Conservation (phyloP, 768 basidiomycete species). For the Rhodocollybia butyracea region DNA sequence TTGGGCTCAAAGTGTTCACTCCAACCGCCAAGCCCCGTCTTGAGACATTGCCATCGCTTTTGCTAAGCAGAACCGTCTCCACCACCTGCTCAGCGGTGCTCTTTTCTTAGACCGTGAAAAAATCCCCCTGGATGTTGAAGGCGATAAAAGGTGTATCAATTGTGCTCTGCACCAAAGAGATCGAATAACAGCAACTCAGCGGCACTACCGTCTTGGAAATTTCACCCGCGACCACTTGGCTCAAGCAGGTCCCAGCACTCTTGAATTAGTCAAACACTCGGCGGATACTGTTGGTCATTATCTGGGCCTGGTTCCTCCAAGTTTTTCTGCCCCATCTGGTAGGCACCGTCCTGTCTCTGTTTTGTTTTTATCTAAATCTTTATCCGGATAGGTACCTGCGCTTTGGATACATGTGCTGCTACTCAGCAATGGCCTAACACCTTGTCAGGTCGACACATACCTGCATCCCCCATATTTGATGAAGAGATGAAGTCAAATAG, state of each 20-base stretch:
- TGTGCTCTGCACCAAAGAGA: neutral
- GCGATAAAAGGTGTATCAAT: too few species aligned
- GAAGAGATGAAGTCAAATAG: neutral
- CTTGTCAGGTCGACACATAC: neutral
- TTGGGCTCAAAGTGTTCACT: slow-evolving; percentile 14
- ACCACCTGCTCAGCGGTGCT: neutral
- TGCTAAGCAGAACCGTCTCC: neutral
- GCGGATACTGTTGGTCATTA: neutral
- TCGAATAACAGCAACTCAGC: neutral
- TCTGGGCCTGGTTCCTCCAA: too few species aligned
- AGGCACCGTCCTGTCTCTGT: neutral
- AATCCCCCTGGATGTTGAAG: too few species aligned
- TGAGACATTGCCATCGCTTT: slow-evolving; percentile 19
- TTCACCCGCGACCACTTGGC: neutral
- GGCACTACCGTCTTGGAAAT: neutral
- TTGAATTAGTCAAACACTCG: neutral
- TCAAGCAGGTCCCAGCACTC: neutral
- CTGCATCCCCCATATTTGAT: neutral
- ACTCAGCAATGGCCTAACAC: neutral
- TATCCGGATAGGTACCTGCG: neutral
- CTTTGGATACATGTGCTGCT: neutral
- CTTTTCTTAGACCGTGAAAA: neutral
- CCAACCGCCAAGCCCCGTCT: slow-evolving; percentile 21
- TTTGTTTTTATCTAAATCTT: neutral
- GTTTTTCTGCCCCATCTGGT: too few species aligned